A percentile compares a stretch with the other conserved stretches of the same genome.
Conservation (phyloP, 2,329 filamentous ascomycete genomes). For the Arthrobotrys sinensis region DNA sequence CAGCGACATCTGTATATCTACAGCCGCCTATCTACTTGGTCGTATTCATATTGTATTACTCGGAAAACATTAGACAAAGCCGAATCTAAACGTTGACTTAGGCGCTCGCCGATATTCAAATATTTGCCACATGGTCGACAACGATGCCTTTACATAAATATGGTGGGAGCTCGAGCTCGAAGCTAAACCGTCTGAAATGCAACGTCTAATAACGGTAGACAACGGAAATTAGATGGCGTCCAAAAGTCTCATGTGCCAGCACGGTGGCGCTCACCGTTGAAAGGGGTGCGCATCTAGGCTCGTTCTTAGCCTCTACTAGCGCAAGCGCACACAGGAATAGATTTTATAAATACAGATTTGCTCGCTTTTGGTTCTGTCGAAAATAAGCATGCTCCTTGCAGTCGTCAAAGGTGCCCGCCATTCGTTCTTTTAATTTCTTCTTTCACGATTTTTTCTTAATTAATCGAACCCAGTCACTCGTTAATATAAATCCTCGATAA, state of each 20-base stretch:
- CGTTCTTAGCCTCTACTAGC: neutral
- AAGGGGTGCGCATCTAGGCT: neutral
- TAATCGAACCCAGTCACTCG: slow-evolving; percentile 20
- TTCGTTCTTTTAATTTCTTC: neutral
- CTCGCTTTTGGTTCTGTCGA: neutral
- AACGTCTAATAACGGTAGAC: neutral
- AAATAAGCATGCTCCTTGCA: neutral
- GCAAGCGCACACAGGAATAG: slow-evolving; percentile 7
- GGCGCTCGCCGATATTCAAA: no score
- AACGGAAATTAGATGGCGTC: slow-evolving; percentile 7
- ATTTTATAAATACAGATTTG: neutral
- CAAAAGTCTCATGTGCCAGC: neutral
- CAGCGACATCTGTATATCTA: no score
- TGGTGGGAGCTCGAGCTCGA: no score
- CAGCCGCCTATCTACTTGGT: no score
- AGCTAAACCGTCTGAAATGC: no score
- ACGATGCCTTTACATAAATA: no score
- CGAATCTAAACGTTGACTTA: no score
- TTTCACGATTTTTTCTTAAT: neutral
- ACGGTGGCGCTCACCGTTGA: slow-evolving; percentile 1
- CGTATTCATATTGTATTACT: no score
- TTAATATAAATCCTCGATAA: neutral
- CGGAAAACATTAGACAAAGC: no score
- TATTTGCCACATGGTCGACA: no score
- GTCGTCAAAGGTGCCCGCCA: neutral